Evolutionary conservation across 352 stramenopile genomes (phyloP), one percentile per base, ranked within the genome.

Genomic region (Plasmopara viticola): DNA sequence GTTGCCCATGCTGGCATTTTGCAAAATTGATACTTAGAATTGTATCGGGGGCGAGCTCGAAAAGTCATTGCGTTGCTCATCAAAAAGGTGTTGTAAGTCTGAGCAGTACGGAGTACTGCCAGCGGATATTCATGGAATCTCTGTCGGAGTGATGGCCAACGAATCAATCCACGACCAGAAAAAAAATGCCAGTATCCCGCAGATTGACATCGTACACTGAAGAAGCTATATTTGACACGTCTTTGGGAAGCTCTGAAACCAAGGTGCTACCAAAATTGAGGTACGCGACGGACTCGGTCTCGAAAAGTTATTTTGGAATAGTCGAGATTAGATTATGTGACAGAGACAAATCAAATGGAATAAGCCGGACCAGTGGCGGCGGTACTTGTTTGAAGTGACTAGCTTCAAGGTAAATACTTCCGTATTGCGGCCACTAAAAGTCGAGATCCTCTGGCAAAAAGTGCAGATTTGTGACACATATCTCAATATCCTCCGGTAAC

Each of bases 361-460:
- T 46, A 6, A 72, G 42, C 30, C 52, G 48, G 2, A 44, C 34
- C 6, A 69, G 29, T 0, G 54, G 56, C 0, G 52, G 40, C 0
- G 55, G 52, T 4, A 72, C 53, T 17, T 55, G 41, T 0, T 43
- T 53, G 0, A 68, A 29, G 9, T 66, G 9, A 5, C 52, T 53
- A 9, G 44, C 33, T 37, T 68, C 60, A 4, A 72, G 44, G 35
- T 64, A 63, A n/a, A 72, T 62, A 14, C 43, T 58, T 0, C 51
- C 47, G 6, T 49, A 34, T 14, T 66, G 54, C 0, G 72, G 49
- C 72, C 75, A 86, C 5, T 52, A 62, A 0, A n/a, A 53, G 43
- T 80, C 57, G 9, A 86, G 43, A 18, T 82, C 49, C 6, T 66
- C 43, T 0, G 75, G 72, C 0, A 83, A 42, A 1, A 57, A 39